Conservation (phyloP, 192 early-diverging fungal genomes). For the Coemansia sp. region DNA sequence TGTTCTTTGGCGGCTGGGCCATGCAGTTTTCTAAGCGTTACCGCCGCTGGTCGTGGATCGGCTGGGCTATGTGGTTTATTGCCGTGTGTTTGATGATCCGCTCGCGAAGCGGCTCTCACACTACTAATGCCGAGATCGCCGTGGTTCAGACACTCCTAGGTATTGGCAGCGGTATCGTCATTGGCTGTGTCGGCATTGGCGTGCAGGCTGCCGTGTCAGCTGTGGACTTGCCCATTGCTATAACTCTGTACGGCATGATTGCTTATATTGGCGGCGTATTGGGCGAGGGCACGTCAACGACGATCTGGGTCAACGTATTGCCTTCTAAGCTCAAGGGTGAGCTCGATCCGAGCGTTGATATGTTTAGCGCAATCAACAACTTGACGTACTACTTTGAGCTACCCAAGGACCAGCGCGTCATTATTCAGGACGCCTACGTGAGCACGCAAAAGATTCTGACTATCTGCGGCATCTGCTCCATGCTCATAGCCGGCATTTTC, state of each 20-base stretch:
- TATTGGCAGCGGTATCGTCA: conserved; percentile 40
- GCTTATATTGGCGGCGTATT: conserved; percentile 48
- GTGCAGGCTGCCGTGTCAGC: conserved; percentile 36
- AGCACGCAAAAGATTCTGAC: conserved; percentile 42
- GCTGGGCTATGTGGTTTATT: conserved; percentile 42
- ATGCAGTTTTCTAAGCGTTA: conserved; percentile 47
- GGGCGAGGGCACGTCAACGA: conserved; percentile 45
- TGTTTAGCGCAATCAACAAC: conserved; percentile 43
- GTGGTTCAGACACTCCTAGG: conserved; percentile 39
- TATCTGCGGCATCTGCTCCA: conserved; percentile 47
- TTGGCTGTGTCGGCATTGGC: conserved; percentile 48
- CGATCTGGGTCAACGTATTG: conserved; percentile 49
- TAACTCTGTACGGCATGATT: conserved; percentile 48
- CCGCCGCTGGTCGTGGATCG: conserved; percentile 44
- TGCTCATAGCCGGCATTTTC: conserved; percentile 35
- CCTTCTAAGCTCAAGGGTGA: conserved; percentile 26
- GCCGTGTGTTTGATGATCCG: conserved; percentile 49
- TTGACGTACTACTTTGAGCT: conserved; percentile 47
- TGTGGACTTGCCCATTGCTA: conserved; percentile 44
- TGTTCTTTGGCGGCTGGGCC: conserved; percentile 49
- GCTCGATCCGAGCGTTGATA: conserved; percentile 27
- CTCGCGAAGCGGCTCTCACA: conserved; percentile 23
- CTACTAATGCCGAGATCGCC: conserved; percentile 44
- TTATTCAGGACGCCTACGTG: conserved; percentile 44
- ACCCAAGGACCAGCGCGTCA: conserved; percentile 43